A percentile compares a stretch with the other conserved stretches of the same genome.
Evolutionary conservation across 2,329 filamentous ascomycete genomes (phyloP).

Genomic region (Nemania diffusa): DNA sequence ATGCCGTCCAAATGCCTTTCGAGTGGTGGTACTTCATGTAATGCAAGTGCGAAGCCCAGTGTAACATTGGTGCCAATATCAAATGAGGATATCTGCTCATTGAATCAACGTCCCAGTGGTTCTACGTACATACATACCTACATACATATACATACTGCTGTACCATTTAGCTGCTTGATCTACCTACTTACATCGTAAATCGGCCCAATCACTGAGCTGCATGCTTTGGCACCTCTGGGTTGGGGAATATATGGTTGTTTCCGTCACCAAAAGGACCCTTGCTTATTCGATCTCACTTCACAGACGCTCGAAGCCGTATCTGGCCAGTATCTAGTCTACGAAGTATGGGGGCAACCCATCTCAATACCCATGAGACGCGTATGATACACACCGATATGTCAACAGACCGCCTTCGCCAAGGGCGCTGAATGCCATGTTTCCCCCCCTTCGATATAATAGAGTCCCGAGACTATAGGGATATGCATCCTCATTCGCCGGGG

Average conservation of each 20-base stretch:
- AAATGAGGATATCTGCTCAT: neutral
- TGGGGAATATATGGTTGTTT: conserved; percentile 1
- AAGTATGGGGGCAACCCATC: neutral
- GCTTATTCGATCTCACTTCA: conserved; percentile 14
- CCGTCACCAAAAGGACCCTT: conserved; percentile 11
- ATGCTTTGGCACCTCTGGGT: conserved; percentile 1
- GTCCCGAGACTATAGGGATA: neutral
- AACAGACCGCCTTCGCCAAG: conserved; percentile 10
- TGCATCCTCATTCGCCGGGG: neutral
- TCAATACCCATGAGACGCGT: neutral
- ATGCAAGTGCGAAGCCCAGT: conserved; percentile 11
- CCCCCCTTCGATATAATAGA: neutral
- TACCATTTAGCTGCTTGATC: neutral
- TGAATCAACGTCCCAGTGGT: neutral
- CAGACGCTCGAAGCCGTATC: neutral
- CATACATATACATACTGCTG: neutral
- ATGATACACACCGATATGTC: conserved; percentile 3
- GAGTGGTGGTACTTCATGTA: conserved; percentile 8
- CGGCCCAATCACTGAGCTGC: neutral
- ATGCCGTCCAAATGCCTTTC: conserved; percentile 12
- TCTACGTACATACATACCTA: neutral
- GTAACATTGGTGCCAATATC: conserved; percentile 10
- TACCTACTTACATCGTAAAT: neutral
- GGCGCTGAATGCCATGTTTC: neutral
- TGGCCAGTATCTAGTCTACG: neutral